Conservation (phyloP, 345 rosid species). For the Syzygium jambos region DNA sequence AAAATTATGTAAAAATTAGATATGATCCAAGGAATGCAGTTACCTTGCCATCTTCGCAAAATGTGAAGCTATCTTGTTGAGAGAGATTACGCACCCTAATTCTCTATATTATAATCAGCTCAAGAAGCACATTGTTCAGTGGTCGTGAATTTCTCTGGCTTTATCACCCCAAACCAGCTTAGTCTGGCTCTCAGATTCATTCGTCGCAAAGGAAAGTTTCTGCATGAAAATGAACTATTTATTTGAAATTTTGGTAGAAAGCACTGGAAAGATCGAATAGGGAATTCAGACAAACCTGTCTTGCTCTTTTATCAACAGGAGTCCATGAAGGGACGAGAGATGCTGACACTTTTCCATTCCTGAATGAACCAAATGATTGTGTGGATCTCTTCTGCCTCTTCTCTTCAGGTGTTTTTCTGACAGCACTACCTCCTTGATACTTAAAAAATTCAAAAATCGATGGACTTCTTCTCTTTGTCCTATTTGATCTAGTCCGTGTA, state of each 20-base stretch:
- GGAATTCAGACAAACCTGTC: constrained; percentile 28
- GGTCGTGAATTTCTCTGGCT: constrained; percentile 1
- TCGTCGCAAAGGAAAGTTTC: constrained; percentile 49
- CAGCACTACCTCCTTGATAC: constrained; percentile 58
- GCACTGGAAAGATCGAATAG: not conserved
- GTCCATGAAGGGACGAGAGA: constrained; percentile 40
- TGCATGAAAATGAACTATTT: constrained; percentile 19
- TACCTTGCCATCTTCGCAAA: not conserved
- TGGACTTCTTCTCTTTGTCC: constrained; percentile 56
- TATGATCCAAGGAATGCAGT: not conserved
- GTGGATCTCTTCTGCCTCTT: constrained; percentile 50
- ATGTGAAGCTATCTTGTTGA: not conserved
- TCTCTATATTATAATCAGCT: not conserved
- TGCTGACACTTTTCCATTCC: constrained; percentile 23
- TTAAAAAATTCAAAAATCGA: constrained; percentile 75
- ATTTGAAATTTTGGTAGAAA: not conserved
- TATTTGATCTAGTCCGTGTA: constrained; percentile 31
- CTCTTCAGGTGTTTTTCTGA: constrained; percentile 25
- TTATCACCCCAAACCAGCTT: constrained; percentile 70
- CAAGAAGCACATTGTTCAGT: not conserved
- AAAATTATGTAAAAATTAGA: not conserved
- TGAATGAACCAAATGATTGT: constrained; percentile 24
- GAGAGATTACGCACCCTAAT: not conserved
- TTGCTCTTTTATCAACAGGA: constrained; percentile 69
- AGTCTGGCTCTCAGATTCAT: constrained; percentile 56